Evolutionary conservation across 2,329 filamentous ascomycete species (phyloP).

Genomic region (Hymenoscyphus scutula): DNA sequence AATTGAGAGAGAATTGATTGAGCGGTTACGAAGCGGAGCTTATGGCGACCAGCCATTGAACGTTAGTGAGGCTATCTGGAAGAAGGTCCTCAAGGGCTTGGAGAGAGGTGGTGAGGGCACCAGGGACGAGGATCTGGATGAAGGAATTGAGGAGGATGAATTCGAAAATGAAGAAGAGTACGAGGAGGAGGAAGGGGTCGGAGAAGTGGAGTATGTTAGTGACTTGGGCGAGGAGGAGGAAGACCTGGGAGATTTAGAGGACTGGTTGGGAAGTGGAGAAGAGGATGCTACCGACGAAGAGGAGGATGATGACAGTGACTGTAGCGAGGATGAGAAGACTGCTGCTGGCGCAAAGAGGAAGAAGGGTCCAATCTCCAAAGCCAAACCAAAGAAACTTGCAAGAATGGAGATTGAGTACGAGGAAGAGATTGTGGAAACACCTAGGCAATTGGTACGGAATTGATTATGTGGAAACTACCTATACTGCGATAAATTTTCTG

Average conservation of each 20-base stretch:
- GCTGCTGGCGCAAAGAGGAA: constrained; percentile 52
- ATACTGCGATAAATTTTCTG: constrained; percentile 7
- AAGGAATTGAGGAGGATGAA: constrained; percentile 75
- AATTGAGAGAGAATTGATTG: constrained; percentile 92
- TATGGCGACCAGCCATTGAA: constrained; percentile 95
- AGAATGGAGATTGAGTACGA: constrained; percentile 73
- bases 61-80: constrained; percentile 93
- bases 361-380: constrained; percentile 31
- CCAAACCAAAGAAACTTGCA: constrained; percentile 43
- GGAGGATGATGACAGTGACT: constrained; percentile 52
- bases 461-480: constrained; percentile 14
- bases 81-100: constrained; percentile 88
- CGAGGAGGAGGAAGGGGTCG: constrained; percentile 63
- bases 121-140: constrained; percentile 83
- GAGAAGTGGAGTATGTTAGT: constrained; percentile 87
- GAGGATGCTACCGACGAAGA: constrained; percentile 46
- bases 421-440: constrained; percentile 57
- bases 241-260: constrained; percentile 77
- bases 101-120: constrained; percentile 82
- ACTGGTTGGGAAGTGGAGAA: constrained; percentile 79
- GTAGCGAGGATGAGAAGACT: constrained; percentile 52
- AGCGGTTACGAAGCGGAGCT: constrained; percentile 84
- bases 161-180: constrained; percentile 26
- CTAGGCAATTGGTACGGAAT: constrained; percentile 15
- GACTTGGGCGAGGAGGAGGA: constrained; percentile 84